phyloP scores from a whole-genome alignment of 1,139 yeast species.

The Diutina mesorugosa region DNA sequence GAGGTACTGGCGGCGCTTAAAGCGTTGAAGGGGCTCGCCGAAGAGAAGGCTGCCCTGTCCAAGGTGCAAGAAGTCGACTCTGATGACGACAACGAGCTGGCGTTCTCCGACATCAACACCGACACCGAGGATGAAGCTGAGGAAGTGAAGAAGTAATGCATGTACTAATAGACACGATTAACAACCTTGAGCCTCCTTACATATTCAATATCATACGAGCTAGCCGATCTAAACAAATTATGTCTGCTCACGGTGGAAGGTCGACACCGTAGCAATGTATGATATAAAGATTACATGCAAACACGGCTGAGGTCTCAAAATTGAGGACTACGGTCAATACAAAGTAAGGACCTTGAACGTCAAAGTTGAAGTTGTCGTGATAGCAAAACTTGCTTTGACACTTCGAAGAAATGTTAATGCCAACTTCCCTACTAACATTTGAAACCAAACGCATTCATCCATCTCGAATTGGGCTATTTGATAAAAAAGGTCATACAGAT shows the following conservation, averaged over 20 bases:
- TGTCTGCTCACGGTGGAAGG: not conserved
- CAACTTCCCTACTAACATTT: too few species aligned
- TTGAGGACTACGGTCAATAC: too few species aligned
- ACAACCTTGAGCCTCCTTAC: not conserved
- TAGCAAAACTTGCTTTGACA: too few species aligned
- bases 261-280: not conserved
- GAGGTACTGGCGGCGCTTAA: slow-evolving; percentile 56
- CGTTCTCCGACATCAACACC: slow-evolving; percentile 35
- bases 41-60: slow-evolving; percentile 19
- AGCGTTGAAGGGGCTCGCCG: slow-evolving; percentile 41
- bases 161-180: not conserved
- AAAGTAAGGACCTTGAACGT: too few species aligned
- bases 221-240: too few species aligned
- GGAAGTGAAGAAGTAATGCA: not conserved
- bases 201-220: not conserved
- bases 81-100: slow-evolving; percentile 23
- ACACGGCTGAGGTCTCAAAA: too few species aligned
- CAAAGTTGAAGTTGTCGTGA: too few species aligned
- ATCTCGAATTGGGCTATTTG: too few species aligned
- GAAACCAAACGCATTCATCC: too few species aligned
- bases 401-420: too few species aligned
- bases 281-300: too few species aligned
- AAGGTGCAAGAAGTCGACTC: slow-evolving; percentile 28
- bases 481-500: too few species aligned
- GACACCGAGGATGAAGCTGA: slow-evolving; percentile 44